Percentiles rank a stretch among this genome's conserved stretches.
phyloP scores from a whole-genome alignment of 2,329 filamentous ascomycete genomes.

The Coniella vitis region DNA sequence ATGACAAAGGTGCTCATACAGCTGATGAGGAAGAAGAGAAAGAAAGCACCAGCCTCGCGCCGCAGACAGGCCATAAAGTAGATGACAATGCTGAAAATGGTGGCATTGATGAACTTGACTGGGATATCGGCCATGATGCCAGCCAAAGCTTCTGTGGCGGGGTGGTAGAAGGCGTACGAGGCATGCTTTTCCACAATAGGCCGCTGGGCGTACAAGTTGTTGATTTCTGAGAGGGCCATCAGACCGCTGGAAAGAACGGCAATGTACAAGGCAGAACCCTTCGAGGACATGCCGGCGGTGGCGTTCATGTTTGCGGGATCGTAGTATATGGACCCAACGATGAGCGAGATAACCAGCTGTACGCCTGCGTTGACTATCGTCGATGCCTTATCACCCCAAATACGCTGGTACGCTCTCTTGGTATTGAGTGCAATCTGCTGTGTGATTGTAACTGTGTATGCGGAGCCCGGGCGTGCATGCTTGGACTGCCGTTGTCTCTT shows the following conservation, averaged over 20 bases:
- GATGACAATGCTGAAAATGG: constrained; percentile 47
- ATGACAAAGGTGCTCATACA: constrained; percentile 65
- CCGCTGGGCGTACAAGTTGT: constrained; percentile 35
- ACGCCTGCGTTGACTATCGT: constrained; percentile 38
- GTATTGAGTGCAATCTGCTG: constrained; percentile 49
- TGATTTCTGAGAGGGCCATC: constrained; percentile 41
- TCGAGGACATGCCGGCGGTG: constrained; percentile 45
- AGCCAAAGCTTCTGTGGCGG: constrained; percentile 46
- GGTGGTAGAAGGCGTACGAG: constrained; percentile 45
- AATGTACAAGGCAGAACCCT: constrained; percentile 53
- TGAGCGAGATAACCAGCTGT: constrained; percentile 50
- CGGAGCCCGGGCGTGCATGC: constrained; percentile 45
- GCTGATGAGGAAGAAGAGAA: constrained; percentile 67
- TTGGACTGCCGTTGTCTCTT: constrained; percentile 47
- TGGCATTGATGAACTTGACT: constrained; percentile 45
- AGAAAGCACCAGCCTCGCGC: constrained; percentile 61
- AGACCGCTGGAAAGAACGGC: constrained; percentile 31
- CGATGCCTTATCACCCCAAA: constrained; percentile 44
- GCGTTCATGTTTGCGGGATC: constrained; percentile 32
- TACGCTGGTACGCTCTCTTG: constrained; percentile 42
- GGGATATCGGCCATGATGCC: constrained; percentile 50
- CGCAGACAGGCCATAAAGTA: constrained; percentile 50
- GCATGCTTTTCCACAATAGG: constrained; percentile 44
- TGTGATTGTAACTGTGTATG: constrained; percentile 48
- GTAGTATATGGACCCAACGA: constrained; percentile 56